A percentile compares a stretch with the other conserved stretches of the same genome.
Conservation (phyloP, 2,329 filamentous ascomycete species). For the Neocucurbitaria cava region DNA sequence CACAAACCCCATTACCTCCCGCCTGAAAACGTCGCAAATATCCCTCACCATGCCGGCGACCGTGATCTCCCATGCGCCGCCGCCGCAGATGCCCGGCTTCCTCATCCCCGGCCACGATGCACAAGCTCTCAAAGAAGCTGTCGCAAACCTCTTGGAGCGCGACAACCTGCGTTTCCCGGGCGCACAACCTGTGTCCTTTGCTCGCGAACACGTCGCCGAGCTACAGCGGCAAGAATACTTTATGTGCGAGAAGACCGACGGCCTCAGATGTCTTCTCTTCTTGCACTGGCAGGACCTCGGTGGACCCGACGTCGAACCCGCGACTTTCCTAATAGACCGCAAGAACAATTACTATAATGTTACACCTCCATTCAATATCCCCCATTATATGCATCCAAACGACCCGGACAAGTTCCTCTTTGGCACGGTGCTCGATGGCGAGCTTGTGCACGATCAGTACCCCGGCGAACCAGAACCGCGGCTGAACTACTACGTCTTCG, state of each 20-base stretch:
- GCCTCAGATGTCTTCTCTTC: constrained; percentile 94
- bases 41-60: constrained; percentile 26
- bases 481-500: constrained; percentile 89
- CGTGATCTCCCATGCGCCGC: constrained; percentile 28
- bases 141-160: constrained; percentile 77
- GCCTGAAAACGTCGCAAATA: background rate
- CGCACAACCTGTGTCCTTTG: constrained; percentile 94
- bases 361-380: constrained; percentile 77
- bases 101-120: constrained; percentile 31
- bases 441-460: constrained; percentile 85
- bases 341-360: constrained; percentile 97
- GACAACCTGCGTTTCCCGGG: constrained; percentile 76
- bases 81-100: constrained; percentile 46
- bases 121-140: constrained; percentile 70
- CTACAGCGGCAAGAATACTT: constrained; percentile 88
- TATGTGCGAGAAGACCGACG: constrained; percentile 97
- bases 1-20: background rate
- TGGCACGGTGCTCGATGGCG: constrained; percentile 87
- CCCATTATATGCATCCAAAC: constrained; percentile 66
- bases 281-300: constrained; percentile 69
- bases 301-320: constrained; percentile 38
- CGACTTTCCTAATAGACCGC: constrained; percentile 93
- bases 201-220: constrained; percentile 80
- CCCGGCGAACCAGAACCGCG: constrained; percentile 67
- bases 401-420: constrained; percentile 71